phyloP scores from a whole-genome alignment of 257 asterid species.

The Coffea eugenioides region DNA sequence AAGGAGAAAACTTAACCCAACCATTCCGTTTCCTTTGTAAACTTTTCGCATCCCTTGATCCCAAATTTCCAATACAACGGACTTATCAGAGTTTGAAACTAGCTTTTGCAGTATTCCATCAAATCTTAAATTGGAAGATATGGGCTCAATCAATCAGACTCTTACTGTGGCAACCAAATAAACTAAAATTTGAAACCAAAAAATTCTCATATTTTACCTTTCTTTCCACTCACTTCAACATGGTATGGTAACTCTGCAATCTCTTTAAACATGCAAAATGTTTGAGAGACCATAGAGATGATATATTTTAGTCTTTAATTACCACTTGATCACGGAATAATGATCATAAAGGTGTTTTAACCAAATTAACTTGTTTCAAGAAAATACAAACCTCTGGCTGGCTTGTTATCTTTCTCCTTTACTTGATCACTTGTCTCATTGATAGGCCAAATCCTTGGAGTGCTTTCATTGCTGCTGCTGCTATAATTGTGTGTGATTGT shows the following conservation, averaged over 20 bases:
- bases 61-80: neutral
- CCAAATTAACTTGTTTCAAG: neutral
- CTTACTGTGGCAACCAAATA: neutral
- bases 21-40: neutral
- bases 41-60: no score
- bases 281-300: neutral
- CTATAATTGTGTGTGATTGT: conserved; percentile 40
- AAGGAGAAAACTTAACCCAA: neutral
- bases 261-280: neutral
- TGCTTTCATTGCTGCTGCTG: conserved; percentile 67
- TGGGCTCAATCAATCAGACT: neutral
- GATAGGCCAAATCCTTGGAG: conserved; percentile 35
- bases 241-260: neutral
- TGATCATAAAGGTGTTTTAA: neutral
- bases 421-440: conserved; percentile 33
- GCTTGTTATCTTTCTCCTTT: conserved; percentile 29
- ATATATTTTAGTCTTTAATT: neutral
- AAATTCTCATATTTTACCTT: neutral
- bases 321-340: neutral
- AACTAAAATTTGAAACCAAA: neutral
- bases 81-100: no score
- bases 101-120: neutral
- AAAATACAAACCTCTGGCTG: conserved; percentile 47
- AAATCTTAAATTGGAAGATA: no score
- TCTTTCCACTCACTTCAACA: neutral